These are phyloP conservation scores for Patellaria atrata DNA, from an alignment of 495 filamentous ascomycete genomes.

Conservation along the genomic window DNA sequence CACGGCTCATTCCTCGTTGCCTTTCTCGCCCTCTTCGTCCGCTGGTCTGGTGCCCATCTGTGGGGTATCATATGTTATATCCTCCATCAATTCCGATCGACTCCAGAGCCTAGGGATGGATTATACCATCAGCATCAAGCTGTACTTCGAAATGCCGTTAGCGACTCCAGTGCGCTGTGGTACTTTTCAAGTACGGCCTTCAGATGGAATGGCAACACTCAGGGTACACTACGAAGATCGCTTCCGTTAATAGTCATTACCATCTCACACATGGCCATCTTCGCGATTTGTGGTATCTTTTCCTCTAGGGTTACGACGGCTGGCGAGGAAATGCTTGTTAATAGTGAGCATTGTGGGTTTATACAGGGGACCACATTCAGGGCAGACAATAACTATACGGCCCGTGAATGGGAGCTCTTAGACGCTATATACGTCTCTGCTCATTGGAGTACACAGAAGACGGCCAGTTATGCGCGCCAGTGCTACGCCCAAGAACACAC, in stretches of 20 bases:
- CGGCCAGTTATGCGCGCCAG: slow-evolving; percentile 7
- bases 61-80: slow-evolving; percentile 17
- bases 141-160: slow-evolving; percentile 12
- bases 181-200: not conserved
- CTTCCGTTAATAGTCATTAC: slow-evolving; percentile 8
- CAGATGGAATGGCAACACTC: slow-evolving; percentile 8
- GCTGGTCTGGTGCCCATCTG: slow-evolving; percentile 11
- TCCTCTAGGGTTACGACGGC: slow-evolving; percentile 10
- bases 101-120: slow-evolving; percentile 6
- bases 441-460: slow-evolving; percentile 5
- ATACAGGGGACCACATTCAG: not conserved
- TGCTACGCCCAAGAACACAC: slow-evolving; percentile 10
- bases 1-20: slow-evolving; percentile 11
- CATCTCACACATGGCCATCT: slow-evolving; percentile 10
- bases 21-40: slow-evolving; percentile 18
- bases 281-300: slow-evolving; percentile 10
- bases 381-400: not conserved
- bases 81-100: slow-evolving; percentile 13
- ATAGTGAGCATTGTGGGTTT: slow-evolving; percentile 7
- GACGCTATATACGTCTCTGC: slow-evolving; percentile 8
- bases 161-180: slow-evolving; percentile 11
- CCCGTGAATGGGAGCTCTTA: not conserved
- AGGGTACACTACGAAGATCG: slow-evolving; percentile 3
- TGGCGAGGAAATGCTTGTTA: slow-evolving; percentile 4
- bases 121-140: slow-evolving; percentile 17